Evolutionary conservation across 352 stramenopile species (phyloP).

Genomic region (Poterioochromonas sp.): DNA sequence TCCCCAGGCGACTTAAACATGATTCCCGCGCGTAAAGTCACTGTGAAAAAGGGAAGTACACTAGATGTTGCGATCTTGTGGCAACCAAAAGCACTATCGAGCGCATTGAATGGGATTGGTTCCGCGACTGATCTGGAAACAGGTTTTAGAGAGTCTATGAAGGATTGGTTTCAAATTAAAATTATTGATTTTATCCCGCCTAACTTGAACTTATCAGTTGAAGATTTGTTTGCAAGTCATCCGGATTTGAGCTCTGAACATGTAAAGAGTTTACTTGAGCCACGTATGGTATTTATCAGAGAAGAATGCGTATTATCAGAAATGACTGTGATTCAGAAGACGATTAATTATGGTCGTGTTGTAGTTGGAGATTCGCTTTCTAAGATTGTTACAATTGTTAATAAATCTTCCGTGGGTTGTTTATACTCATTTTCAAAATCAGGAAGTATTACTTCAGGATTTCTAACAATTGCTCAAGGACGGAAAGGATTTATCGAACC

Average conservation of each 20-base stretch:
- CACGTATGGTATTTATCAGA: neutral
- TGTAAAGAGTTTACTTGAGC: neutral
- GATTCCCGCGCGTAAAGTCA: too few species aligned
- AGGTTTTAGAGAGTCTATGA: neutral
- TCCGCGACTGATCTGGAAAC: neutral
- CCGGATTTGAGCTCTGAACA: neutral
- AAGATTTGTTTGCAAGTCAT: neutral
- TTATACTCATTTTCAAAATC: slow-evolving; percentile 20
- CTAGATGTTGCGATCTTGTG: too few species aligned
- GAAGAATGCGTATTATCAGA: neutral
- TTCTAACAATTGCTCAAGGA: neutral
- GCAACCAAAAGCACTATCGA: too few species aligned
- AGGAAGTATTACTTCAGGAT: slow-evolving; percentile 24
- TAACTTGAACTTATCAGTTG: neutral
- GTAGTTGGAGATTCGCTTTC: neutral
- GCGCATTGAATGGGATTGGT: too few species aligned
- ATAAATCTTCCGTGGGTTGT: slow-evolving; percentile 10
- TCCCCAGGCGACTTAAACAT: too few species aligned
- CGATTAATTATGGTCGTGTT: neutral
- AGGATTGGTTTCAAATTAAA: neutral
- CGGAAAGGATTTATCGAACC: slow-evolving; percentile 13
- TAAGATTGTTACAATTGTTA: neutral
- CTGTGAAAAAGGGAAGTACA: too few species aligned
- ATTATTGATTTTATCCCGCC: neutral
- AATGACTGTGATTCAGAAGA: neutral